Percentiles rank a stretch among this genome's conserved stretches.
These are phyloP conservation scores for Graphilbum sp. DNA, from an alignment of 2,329 filamentous ascomycete species.

Conservation along the genomic window DNA sequence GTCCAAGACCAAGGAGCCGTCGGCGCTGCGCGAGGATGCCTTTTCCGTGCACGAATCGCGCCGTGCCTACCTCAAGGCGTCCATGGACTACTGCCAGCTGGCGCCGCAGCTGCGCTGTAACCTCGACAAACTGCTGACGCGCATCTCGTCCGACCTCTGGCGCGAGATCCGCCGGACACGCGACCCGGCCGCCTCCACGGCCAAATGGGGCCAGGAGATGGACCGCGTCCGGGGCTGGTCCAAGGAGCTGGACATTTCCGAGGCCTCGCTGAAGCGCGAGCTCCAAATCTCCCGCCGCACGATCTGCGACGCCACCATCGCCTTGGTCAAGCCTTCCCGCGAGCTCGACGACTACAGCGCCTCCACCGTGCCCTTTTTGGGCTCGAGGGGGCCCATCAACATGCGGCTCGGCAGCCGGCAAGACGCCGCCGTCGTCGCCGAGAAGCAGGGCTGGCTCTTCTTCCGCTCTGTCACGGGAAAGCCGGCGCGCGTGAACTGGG, in stretches of 20 bases:
- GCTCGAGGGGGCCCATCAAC: conserved; percentile 50
- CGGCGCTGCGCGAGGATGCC: conserved; percentile 79
- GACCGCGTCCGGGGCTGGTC: conserved; percentile 87
- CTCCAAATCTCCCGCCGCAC: conserved; percentile 63
- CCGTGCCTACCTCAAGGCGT: conserved; percentile 78
- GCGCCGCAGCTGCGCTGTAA: conserved; percentile 72
- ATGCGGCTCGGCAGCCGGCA: conserved; percentile 32
- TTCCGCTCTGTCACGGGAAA: conserved; percentile 70
- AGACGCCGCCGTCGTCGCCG: conserved; percentile 35
- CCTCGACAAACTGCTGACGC: conserved; percentile 74
- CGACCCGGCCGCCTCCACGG: conserved; percentile 47
- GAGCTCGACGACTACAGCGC: conserved; percentile 87
- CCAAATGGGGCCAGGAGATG: conserved; percentile 62
- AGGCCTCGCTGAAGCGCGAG: conserved; percentile 68
- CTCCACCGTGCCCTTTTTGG: conserved; percentile 78
- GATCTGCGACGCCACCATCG: conserved; percentile 62
- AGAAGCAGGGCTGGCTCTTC: conserved; percentile 94
- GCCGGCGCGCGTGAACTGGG: conserved; percentile 78
- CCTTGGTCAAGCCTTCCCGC: conserved; percentile 60
- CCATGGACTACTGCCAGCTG: conserved; percentile 82
- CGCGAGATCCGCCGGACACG: conserved; percentile 62
- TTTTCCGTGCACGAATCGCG: conserved; percentile 89
- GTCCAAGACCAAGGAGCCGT: conserved; percentile 86
- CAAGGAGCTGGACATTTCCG: conserved; percentile 83
- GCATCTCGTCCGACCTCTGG: conserved; percentile 75